phyloP scores from a whole-genome alignment of 1,284 basidiomycete species.

The Fomitiporia mediterranea region DNA sequence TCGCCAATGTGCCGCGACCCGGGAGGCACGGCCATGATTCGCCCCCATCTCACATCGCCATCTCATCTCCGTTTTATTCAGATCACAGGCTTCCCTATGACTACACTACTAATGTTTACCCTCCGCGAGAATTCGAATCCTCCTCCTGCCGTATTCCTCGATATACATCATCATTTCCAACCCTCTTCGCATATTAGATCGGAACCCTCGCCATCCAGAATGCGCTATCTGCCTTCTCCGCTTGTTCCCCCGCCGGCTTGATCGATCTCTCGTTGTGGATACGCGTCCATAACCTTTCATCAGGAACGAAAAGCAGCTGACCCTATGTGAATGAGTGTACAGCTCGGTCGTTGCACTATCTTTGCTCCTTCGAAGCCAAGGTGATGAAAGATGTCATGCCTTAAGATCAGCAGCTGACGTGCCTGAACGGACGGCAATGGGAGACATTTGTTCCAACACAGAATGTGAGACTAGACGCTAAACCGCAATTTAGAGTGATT shows the following conservation, averaged over 20 bases:
- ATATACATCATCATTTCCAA: too few relatives aligned
- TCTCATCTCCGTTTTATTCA: constrained; percentile 6
- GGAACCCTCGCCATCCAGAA: not conserved
- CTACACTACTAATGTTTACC: not conserved
- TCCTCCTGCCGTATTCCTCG: too few relatives aligned
- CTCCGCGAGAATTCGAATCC: not conserved
- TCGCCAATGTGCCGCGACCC: constrained; percentile 1
- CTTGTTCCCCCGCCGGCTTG: not conserved
- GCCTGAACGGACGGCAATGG: too few relatives aligned
- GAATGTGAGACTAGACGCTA: too few relatives aligned
- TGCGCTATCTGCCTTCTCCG: not conserved
- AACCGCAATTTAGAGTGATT: too few relatives aligned
- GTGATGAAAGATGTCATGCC: not conserved
- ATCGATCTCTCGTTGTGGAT: not conserved
- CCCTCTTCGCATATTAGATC: too few relatives aligned
- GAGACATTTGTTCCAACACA: too few relatives aligned
- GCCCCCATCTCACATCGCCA: not conserved
- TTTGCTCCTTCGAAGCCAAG: not conserved
- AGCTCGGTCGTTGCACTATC: not conserved
- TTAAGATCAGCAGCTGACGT: not conserved
- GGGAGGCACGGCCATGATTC: not conserved
- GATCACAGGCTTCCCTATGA: not conserved
- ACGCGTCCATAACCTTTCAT: not conserved
- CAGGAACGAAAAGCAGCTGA: constrained; percentile 2
- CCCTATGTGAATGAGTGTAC: constrained; percentile 1